A percentile compares a stretch with the other conserved stretches of the same genome.
Conservation (phyloP, 352 stramenopile genomes). For the Pythium plurisporium region DNA sequence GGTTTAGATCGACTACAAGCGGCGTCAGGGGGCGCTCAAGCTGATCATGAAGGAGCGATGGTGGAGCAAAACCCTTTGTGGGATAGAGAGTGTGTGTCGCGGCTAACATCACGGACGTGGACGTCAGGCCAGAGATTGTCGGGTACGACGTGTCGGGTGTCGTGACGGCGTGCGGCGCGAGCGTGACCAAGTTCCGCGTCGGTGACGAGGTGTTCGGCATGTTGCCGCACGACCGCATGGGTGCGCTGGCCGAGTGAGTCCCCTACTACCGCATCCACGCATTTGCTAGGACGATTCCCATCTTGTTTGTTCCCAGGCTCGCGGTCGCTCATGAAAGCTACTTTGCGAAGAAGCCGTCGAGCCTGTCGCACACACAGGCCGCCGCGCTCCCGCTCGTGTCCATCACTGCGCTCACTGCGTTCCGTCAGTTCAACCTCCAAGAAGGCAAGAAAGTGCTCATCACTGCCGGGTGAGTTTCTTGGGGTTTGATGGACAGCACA, state of each 20-base stretch:
- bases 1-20: conserved; percentile 74
- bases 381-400: conserved; percentile 57
- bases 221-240: conserved; percentile 58
- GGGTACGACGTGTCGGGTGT: conserved; percentile 73
- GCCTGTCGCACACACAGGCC: conserved; percentile 69
- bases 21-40: conserved; percentile 66
- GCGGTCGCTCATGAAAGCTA: conserved; percentile 49
- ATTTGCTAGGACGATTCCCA: no score
- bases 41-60: conserved; percentile 40
- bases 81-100: neutral
- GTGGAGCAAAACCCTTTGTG: no score
- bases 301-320: conserved; percentile 26
- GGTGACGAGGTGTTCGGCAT: conserved; percentile 74
- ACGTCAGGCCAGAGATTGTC: conserved; percentile 49
- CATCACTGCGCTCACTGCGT: conserved; percentile 45
- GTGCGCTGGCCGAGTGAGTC: conserved; percentile 61
- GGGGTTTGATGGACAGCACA: no score
- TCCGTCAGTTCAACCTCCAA: conserved; percentile 42
- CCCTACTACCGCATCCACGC: no score
- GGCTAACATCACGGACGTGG: neutral
- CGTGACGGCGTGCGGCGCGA: conserved; percentile 43
- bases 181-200: conserved; percentile 49
- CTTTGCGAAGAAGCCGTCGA: conserved; percentile 61
- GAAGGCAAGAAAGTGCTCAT: conserved; percentile 73
- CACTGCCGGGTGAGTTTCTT: conserved; percentile 43